Evolutionary conservation across 2,329 filamentous ascomycete species (phyloP).

Genomic region (Blastomyces gilchristii): DNA sequence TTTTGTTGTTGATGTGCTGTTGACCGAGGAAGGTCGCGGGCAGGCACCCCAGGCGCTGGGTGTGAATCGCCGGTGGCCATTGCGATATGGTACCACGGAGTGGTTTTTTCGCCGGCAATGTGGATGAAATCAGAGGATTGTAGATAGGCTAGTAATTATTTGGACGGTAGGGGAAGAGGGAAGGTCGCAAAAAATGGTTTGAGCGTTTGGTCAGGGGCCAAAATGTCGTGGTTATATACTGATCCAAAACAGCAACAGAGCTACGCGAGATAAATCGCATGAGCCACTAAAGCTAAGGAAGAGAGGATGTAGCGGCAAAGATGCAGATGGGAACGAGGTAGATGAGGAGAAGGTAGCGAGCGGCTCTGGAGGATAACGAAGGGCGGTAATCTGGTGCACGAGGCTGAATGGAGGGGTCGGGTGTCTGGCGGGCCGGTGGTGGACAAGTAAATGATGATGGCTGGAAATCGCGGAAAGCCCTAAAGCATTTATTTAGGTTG

Average conservation of each 20-base stretch:
- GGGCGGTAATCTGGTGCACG: neutral
- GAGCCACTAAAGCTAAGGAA: neutral
- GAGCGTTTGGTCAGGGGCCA: neutral
- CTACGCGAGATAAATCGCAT: neutral
- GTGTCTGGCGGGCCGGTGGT: neutral
- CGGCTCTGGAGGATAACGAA: neutral
- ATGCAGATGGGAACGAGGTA: neutral
- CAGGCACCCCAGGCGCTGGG: neutral
- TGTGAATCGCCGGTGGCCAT: slow-evolving; percentile 5
- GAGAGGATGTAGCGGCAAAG: neutral
- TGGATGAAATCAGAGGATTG: neutral
- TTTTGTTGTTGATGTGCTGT: slow-evolving; percentile 9
- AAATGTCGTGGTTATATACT: neutral
- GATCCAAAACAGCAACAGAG: neutral
- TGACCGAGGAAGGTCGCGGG: neutral
- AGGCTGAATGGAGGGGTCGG: neutral
- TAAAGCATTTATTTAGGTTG: neutral
- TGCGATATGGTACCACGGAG: neutral
- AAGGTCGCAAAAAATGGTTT: neutral
- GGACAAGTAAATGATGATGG: neutral
- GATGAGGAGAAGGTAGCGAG: neutral
- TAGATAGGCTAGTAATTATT: neutral
- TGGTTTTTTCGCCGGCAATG: neutral
- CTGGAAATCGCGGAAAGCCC: neutral
- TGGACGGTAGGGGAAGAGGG: neutral